Evolutionary conservation across 352 stramenopile genomes (phyloP).

Genomic region (Phytophthora lateralis): DNA sequence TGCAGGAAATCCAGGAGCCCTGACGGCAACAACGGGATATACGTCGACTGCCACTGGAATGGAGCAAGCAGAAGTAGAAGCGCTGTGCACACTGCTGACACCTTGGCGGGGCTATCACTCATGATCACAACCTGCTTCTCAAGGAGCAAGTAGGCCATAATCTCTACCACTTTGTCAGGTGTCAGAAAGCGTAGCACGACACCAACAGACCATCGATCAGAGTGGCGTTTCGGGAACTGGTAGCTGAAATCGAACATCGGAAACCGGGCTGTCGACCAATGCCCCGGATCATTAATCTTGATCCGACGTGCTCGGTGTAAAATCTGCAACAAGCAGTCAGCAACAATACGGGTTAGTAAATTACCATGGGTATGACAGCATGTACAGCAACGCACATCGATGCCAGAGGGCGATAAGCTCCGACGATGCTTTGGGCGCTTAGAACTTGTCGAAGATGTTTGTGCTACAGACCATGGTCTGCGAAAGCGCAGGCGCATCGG

Average conservation of each 20-base stretch:
- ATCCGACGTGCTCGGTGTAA: constrained; percentile 65
- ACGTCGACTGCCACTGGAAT: constrained; percentile 91
- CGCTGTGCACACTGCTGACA: constrained; percentile 73
- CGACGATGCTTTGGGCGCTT: constrained; percentile 20
- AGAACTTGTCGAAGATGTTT: constrained; percentile 5
- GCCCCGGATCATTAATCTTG: constrained; percentile 68
- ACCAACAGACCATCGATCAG: constrained; percentile 74
- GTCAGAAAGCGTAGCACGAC: constrained; percentile 69
- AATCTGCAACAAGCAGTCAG: constrained; percentile 47
- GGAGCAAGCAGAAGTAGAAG: constrained; percentile 71
- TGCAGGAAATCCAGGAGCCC: constrained; percentile 82
- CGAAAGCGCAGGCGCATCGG: constrained; percentile 75
- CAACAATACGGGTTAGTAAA: constrained; percentile 3
- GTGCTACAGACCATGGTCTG: constrained; percentile 24
- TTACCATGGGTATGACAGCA: neutral
- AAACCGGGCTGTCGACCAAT: constrained; percentile 66
- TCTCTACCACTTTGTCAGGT: constrained; percentile 68
- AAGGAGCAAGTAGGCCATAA: constrained; percentile 70
- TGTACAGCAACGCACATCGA: constrained; percentile 51
- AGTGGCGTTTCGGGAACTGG: constrained; percentile 72
- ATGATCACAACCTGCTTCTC: constrained; percentile 87
- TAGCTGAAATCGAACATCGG: constrained; percentile 74
- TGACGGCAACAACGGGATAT: constrained; percentile 80
- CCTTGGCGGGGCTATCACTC: constrained; percentile 65
- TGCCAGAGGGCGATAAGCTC: constrained; percentile 28